A percentile compares a stretch with the other conserved stretches of the same genome.
Evolutionary conservation across 805 yeast genomes (phyloP).

Genomic region (Metschnikowia noctiluminum): DNA sequence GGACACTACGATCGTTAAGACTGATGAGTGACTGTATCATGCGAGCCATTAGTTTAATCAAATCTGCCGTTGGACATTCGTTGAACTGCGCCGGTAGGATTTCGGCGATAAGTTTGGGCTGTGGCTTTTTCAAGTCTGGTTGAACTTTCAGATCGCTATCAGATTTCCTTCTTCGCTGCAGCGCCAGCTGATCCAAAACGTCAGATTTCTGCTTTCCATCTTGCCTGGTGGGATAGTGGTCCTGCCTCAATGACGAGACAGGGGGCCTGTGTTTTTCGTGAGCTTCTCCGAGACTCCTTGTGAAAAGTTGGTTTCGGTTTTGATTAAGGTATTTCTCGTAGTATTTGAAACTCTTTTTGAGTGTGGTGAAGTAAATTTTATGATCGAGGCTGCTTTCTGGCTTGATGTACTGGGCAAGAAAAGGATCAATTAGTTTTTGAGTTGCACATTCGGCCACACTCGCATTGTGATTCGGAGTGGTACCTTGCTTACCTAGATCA

Average conservation of each 20-base stretch:
- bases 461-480: not conserved
- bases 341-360: slow-evolving; percentile 15
- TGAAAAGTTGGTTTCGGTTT: not conserved
- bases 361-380: slow-evolving; percentile 12
- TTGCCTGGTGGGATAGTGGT: not conserved
- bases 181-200: not conserved
- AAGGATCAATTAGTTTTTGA: slow-evolving; percentile 14
- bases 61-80: slow-evolving; percentile 65
- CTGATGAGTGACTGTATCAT: slow-evolving; percentile 75
- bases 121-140: slow-evolving; percentile 13
- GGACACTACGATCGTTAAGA: slow-evolving; percentile 63
- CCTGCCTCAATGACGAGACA: slow-evolving; percentile 7
- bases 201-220: slow-evolving; percentile 1
- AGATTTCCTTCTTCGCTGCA: slow-evolving; percentile 10
- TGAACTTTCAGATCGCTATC: slow-evolving; percentile 4
- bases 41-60: slow-evolving; percentile 69
- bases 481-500: not conserved
- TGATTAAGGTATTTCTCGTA: slow-evolving; percentile 15
- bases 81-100: slow-evolving; percentile 52
- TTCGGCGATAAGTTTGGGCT: slow-evolving; percentile 13
- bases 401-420: slow-evolving; percentile 17
- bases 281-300: not conserved
- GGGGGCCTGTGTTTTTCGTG: not conserved
- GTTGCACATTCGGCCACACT: not conserved
- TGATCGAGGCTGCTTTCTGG: slow-evolving; percentile 12